These are phyloP conservation scores for Mortierella sp. DNA, from an alignment of 371 early-diverging fungal genomes.

Conservation along the genomic window DNA sequence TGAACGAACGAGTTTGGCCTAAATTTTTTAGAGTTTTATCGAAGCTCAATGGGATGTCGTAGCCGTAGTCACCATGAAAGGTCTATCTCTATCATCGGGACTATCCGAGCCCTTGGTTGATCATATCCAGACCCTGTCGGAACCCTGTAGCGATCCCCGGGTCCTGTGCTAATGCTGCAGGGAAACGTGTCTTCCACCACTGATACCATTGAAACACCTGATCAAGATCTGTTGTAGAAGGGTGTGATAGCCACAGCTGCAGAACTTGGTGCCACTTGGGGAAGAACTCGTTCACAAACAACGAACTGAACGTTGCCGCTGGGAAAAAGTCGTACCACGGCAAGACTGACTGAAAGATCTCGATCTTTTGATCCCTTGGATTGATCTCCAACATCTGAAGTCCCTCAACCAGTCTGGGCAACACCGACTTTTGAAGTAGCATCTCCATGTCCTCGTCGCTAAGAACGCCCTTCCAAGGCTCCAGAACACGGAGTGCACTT, in stretches of 20 bases:
- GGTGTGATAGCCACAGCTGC: slow-evolving; percentile 72
- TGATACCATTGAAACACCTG: slow-evolving; percentile 82
- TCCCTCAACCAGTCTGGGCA: slow-evolving; percentile 75
- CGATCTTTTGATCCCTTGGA: slow-evolving; percentile 75
- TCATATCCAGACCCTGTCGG: slow-evolving; percentile 77
- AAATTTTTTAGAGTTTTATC: too few relatives aligned
- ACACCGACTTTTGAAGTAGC: slow-evolving; percentile 66
- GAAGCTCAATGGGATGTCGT: too few relatives aligned
- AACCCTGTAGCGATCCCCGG: slow-evolving; percentile 56
- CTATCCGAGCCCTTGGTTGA: too few relatives aligned
- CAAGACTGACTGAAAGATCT: slow-evolving; percentile 56
- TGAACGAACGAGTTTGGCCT: too few relatives aligned
- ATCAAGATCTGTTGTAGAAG: slow-evolving; percentile 63
- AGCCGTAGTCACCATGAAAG: too few relatives aligned
- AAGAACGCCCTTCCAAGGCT: slow-evolving; percentile 81
- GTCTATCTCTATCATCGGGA: too few relatives aligned
- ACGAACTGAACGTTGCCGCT: slow-evolving; percentile 60
- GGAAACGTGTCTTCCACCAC: slow-evolving; percentile 79
- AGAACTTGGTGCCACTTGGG: slow-evolving; percentile 76
- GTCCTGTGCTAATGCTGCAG: slow-evolving; percentile 57
- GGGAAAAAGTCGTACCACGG: slow-evolving; percentile 74
- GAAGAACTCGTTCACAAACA: slow-evolving; percentile 85
- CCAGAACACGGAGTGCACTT: slow-evolving; percentile 64
- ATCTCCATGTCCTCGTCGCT: slow-evolving; percentile 64
- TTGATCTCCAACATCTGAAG: slow-evolving; percentile 80